Evolutionary conservation across 495 filamentous ascomycete species (phyloP).

Genomic region (Beverwykella pulmonaria): DNA sequence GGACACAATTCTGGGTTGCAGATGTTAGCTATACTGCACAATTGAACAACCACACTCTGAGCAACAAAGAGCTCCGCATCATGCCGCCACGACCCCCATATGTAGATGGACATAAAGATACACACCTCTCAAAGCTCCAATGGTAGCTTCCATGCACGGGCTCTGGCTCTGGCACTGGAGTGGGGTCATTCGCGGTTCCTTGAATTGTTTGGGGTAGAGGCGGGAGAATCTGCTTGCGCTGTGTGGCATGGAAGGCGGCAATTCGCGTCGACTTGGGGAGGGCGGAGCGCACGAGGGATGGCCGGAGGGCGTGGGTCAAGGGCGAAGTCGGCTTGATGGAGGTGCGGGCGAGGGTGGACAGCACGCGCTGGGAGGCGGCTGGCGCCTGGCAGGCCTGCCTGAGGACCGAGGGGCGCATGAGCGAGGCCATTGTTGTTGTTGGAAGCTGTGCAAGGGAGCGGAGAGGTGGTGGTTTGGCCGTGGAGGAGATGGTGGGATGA

Average conservation of each 20-base stretch:
- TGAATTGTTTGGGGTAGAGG: constrained; percentile 52
- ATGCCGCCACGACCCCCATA: too few relatives aligned
- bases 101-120: neutral
- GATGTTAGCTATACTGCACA: constrained; percentile 3
- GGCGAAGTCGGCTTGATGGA: constrained; percentile 33
- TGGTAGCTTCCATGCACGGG: constrained; percentile 92
- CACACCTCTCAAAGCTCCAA: constrained; percentile 92
- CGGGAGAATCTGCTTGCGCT: constrained; percentile 48
- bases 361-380: constrained; percentile 39
- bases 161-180: constrained; percentile 67
- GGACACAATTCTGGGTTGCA: constrained; percentile 61
- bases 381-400: constrained; percentile 39
- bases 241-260: constrained; percentile 51
- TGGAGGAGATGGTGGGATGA: constrained; percentile 1
- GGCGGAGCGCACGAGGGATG: constrained; percentile 29
- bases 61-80: too few relatives aligned
- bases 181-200: constrained; percentile 76
- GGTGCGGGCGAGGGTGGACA: constrained; percentile 35
- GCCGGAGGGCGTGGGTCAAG: constrained; percentile 35
- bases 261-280: constrained; percentile 37
- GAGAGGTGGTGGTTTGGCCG: neutral
- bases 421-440: constrained; percentile 45
- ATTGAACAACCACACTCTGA: neutral
- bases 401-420: constrained; percentile 44
- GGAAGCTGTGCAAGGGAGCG: constrained; percentile 11